phyloP scores from a whole-genome alignment of 306 rosid species.

The Medicago lupulina region DNA sequence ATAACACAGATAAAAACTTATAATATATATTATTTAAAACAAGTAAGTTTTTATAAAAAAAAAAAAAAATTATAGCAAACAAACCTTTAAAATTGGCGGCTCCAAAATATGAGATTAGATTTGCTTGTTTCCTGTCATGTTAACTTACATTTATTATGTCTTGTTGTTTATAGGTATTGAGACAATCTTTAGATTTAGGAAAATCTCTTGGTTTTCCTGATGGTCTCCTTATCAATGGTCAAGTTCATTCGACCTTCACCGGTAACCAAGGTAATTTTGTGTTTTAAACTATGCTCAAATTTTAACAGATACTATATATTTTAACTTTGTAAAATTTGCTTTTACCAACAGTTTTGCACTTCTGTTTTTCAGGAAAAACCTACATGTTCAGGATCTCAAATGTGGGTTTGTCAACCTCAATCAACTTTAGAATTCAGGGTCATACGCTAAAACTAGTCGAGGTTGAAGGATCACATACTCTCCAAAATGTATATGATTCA shows the following conservation, averaged over 20 bases:
- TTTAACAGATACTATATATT: background rate
- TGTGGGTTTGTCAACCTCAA: constrained; percentile 80
- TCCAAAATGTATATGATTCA: constrained; percentile 79
- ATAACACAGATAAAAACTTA: no score
- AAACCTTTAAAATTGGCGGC: background rate
- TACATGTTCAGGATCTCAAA: constrained; percentile 93
- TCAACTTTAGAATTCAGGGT: constrained; percentile 87
- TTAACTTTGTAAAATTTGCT: constrained; percentile 28
- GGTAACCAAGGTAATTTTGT: constrained; percentile 73
- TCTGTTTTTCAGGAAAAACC: constrained; percentile 81
- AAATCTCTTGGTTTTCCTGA: constrained; percentile 76
- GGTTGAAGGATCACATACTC: constrained; percentile 89
- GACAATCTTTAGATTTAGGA: constrained; percentile 77
- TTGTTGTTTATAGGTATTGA: constrained; percentile 58
- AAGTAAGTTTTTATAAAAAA: no score
- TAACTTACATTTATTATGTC: constrained; percentile 12
- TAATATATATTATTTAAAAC: no score
- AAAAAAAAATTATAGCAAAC: no score
- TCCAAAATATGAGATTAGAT: constrained; percentile 6
- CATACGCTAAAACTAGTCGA: constrained; percentile 81
- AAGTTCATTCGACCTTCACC: constrained; percentile 59
- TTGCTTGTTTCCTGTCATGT: constrained; percentile 3
- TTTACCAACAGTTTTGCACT: constrained; percentile 25
- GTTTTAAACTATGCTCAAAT: constrained; percentile 1
- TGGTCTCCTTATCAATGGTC: constrained; percentile 89